Evolutionary conservation across 768 basidiomycete species (phyloP).

Genomic region (Trametes elegans): DNA sequence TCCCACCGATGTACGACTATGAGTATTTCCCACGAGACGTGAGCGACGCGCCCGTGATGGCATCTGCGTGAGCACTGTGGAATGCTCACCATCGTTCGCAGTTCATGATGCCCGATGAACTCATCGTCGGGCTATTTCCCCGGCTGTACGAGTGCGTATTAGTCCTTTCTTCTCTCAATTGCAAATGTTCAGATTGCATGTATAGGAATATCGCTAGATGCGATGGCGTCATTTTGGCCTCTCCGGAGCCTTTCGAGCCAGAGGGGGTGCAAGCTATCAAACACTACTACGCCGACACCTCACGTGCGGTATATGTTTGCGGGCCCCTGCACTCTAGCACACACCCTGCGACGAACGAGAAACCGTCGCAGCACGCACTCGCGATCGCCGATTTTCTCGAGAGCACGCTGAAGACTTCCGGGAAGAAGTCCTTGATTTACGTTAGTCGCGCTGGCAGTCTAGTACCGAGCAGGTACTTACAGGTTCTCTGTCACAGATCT

Average conservation of each 20-base stretch:
- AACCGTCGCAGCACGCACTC: background rate
- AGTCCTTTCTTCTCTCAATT: no score
- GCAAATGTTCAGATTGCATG: background rate
- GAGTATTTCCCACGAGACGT: conserved; percentile 13
- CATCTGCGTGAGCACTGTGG: background rate
- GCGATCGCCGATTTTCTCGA: conserved; percentile 11
- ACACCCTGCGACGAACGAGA: background rate
- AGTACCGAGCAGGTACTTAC: background rate
- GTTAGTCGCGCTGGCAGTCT: conserved; percentile 5
- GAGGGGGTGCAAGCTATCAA: background rate
- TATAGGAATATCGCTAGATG: background rate
- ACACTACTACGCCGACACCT: conserved; percentile 4
- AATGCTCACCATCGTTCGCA: no score
- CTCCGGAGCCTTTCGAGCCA: conserved; percentile 10
- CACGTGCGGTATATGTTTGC: background rate
- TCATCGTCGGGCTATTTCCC: no score
- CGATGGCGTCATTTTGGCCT: conserved; percentile 10
- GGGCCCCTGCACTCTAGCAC: background rate
- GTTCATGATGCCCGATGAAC: no score
- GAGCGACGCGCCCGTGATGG: no score
- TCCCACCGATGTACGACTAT: conserved; percentile 25
- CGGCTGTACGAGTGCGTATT: conserved; percentile 13
- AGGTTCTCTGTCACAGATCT: conserved; percentile 9
- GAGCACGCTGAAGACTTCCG: conserved; percentile 4
- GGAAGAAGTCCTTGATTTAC: conserved; percentile 22